Percentiles rank a stretch among this genome's conserved stretches.
phyloP scores from a whole-genome alignment of 2,329 filamentous ascomycete genomes.

The Fusarium metavorans region DNA sequence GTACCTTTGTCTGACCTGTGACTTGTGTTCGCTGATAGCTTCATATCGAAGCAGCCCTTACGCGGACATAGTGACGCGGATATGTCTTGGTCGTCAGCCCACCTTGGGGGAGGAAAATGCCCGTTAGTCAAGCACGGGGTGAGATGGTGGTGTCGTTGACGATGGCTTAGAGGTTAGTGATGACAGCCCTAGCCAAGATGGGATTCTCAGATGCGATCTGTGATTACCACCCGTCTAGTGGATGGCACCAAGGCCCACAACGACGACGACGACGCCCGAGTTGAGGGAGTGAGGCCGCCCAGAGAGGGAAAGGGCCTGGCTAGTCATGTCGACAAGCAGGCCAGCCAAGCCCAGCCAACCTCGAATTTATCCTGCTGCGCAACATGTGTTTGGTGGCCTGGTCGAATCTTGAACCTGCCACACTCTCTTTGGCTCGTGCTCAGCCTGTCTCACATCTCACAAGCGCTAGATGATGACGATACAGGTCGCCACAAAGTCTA shows the following conservation, averaged over 20 bases:
- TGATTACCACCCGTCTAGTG: constrained; percentile 6
- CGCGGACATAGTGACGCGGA: constrained; percentile 28
- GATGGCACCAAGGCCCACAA: constrained; percentile 28
- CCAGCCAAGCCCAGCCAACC: constrained; percentile 6
- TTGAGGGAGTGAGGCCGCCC: constrained; percentile 23
- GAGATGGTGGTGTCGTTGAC: constrained; percentile 35
- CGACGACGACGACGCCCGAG: neutral
- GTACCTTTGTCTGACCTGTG: constrained; percentile 4
- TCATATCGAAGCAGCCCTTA: neutral
- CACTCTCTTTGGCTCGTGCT: constrained; percentile 18
- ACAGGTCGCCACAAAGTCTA: constrained; percentile 36
- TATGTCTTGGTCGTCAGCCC: constrained; percentile 9
- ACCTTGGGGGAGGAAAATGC: constrained; percentile 23
- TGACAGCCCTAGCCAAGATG: constrained; percentile 33
- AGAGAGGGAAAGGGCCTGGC: constrained; percentile 25
- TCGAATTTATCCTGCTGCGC: constrained; percentile 17
- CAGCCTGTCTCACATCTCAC: constrained; percentile 6
- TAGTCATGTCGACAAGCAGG: constrained; percentile 9
- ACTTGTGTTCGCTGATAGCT: neutral
- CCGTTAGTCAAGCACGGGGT: constrained; percentile 22
- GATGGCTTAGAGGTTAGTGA: constrained; percentile 37
- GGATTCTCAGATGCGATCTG: constrained; percentile 25
- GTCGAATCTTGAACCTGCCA: constrained; percentile 22
- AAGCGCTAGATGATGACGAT: constrained; percentile 25
- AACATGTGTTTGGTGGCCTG: constrained; percentile 7